Percentiles rank a stretch among this genome's conserved stretches.
These are phyloP conservation scores for Sordariomycetes sp. DNA, from an alignment of 2,329 filamentous ascomycete species.

Conservation along the genomic window DNA sequence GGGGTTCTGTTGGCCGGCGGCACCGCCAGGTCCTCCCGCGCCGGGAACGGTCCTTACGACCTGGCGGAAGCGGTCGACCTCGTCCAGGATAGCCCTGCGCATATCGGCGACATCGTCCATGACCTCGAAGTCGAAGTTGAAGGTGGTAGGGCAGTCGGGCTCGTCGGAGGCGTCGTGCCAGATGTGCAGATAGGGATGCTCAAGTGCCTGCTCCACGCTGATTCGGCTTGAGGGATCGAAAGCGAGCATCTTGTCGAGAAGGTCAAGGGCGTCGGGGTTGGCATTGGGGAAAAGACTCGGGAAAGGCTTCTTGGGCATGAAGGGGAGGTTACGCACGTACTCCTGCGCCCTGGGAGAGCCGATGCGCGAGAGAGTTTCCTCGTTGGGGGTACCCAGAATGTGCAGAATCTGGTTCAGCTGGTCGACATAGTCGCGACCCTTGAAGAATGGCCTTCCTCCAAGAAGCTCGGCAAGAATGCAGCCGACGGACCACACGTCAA, in stretches of 20 bases:
- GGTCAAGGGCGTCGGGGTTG: constrained; percentile 90
- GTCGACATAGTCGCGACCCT: constrained; percentile 97
- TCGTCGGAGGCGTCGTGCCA: constrained; percentile 98
- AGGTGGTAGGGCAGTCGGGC: constrained; percentile 83
- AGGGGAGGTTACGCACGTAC: constrained; percentile 93
- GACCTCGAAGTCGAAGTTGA: constrained; percentile 98
- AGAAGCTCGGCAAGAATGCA: constrained; percentile 96
- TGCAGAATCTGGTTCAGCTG: constrained; percentile 99
- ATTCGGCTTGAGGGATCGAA: constrained; percentile 94
- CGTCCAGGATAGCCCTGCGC: constrained; percentile 95
- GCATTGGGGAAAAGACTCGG: constrained; percentile 82
- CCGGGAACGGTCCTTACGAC: constrained; percentile 42
- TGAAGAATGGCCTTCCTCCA: constrained; percentile 96
- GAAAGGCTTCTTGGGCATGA: constrained; percentile 91
- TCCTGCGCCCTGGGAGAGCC: constrained; percentile 93
- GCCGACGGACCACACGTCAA: constrained; percentile 98
- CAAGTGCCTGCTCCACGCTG: constrained; percentile 86
- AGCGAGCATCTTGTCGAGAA: constrained; percentile 93
- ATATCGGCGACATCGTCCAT: constrained; percentile 91
- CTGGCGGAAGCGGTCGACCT: constrained; percentile 79
- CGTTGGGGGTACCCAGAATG: constrained; percentile 92
- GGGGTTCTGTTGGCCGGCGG: constrained; percentile 22
- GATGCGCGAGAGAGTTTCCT: constrained; percentile 88
- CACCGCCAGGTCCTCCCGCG: constrained; percentile 17
- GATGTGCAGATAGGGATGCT: constrained; percentile 93